Base-by-base conservation (phyloP, 2,329 filamentous ascomycete genomes). In the Fusarium falciforme region DNA sequence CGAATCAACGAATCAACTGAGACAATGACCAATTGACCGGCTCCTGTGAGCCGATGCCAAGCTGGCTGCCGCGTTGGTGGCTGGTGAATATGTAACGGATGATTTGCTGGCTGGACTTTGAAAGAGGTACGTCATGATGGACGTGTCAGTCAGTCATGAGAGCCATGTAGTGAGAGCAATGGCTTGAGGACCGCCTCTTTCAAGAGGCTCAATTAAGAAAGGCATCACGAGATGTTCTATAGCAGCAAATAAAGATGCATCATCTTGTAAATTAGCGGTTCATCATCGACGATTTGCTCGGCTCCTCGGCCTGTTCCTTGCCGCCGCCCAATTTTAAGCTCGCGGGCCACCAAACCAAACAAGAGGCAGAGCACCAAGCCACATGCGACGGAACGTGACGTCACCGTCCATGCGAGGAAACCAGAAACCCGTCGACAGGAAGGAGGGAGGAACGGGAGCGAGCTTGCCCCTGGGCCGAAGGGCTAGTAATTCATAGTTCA, bases 301-400 rank as follows among this genome's bases (percentile, higher is more conserved):
- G 20, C 38, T 31, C 14, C 17, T 49, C 59, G 35, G 42, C 38
- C 67, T 66, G 68, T 72, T 68, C 61, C 71, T 52, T 74, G 71
- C 25, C 54, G 20, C 14, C 60, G 59, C 70, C 40, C 55, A 49
- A 55, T 54, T 27, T 65, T 61, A 71, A 66, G 38, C 64, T 64
- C 59, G 60, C 12, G 35, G 9, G 25, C 47, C 59, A 54, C 59
- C 47, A 49, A 58, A 61, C 57, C 17, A 60, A 60, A 40, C 52
- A 73, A 61, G 47, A 38, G 70, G 33, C 57, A 61, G 36, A 66
- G 33, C 61, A 72, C 59, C 72, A 72, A 75, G 72, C 49, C 49
- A 64, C 31, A 44, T 42, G 31, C 38, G 54, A 44, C 62, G 69
- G 63, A 64, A 70, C 72, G 69, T 75, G 72, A 75, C 72, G 70